Conservation (phyloP, 1,284 basidiomycete genomes). For the Trichosporon asahii region DNA sequence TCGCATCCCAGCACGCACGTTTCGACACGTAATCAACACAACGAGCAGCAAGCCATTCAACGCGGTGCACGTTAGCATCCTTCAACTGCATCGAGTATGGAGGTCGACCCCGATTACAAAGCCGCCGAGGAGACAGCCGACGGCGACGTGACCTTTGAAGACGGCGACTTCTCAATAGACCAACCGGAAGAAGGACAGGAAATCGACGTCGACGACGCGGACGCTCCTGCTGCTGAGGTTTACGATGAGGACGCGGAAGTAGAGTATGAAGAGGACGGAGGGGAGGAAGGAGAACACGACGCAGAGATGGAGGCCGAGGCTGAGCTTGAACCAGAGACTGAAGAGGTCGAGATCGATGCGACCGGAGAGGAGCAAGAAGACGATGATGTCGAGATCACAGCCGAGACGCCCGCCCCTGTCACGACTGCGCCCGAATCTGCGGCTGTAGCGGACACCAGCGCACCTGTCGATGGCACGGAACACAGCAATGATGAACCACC, state of each 20-base stretch:
- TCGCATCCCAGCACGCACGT: neutral
- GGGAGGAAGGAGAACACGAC: neutral
- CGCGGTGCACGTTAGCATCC: neutral
- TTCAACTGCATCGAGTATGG: neutral
- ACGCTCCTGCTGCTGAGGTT: neutral
- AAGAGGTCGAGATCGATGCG: neutral
- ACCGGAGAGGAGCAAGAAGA: neutral
- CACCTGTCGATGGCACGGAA: neutral
- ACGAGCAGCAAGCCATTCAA: neutral
- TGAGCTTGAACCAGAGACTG: neutral
- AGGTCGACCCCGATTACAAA: neutral
- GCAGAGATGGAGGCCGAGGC: neutral
- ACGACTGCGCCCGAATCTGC: neutral
- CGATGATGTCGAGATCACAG: neutral
- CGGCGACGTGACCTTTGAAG: slow-evolving; percentile 2
- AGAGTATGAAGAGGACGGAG: neutral
- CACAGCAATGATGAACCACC: neutral
- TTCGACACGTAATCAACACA: neutral
- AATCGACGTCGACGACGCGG: neutral
- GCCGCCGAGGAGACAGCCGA: neutral
- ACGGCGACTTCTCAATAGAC: neutral
- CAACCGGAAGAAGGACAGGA: neutral
- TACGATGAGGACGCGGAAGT: neutral
- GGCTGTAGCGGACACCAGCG: neutral
- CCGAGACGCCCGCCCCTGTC: neutral